These are phyloP conservation scores for Pseudopediastrum boryanum DNA, from an alignment of 139 green algal species.

Conservation along the genomic window DNA sequence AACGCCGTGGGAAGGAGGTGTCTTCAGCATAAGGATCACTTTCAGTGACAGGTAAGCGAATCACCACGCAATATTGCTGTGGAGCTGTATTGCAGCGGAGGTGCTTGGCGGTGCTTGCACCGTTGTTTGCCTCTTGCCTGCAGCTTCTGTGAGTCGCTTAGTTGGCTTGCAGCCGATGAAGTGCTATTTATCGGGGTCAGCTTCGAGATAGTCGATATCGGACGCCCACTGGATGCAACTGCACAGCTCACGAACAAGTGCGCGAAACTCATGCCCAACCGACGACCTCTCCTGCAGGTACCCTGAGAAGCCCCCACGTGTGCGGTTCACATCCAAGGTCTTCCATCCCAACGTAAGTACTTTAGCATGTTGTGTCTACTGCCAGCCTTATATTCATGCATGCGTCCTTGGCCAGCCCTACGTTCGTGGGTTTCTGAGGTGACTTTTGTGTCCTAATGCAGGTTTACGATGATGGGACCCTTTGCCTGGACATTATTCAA, in stretches of 20 bases:
- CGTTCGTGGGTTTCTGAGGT: too few relatives aligned
- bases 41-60: neutral
- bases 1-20: constrained; percentile 27
- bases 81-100: neutral
- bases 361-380: neutral
- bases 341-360: constrained; percentile 32
- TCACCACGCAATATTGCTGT: too few relatives aligned
- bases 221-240: neutral
- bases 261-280: neutral
- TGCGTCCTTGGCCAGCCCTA: too few relatives aligned
- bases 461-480: constrained; percentile 84
- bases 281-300: constrained; percentile 50
- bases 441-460: constrained; percentile 6
- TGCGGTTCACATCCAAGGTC: constrained; percentile 88
- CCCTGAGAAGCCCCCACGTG: constrained; percentile 87
- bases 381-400: neutral
- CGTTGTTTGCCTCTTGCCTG: neutral
- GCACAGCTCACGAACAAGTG: neutral
- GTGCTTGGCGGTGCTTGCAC: neutral
- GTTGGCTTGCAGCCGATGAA: neutral
- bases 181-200: neutral
- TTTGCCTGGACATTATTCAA: constrained; percentile 96
- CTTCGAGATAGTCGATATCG: neutral
- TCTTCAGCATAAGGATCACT: neutral
- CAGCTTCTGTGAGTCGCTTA: neutral